phyloP scores from a whole-genome alignment of 495 filamentous ascomycete genomes.

The Chlorociboria aeruginascens region DNA sequence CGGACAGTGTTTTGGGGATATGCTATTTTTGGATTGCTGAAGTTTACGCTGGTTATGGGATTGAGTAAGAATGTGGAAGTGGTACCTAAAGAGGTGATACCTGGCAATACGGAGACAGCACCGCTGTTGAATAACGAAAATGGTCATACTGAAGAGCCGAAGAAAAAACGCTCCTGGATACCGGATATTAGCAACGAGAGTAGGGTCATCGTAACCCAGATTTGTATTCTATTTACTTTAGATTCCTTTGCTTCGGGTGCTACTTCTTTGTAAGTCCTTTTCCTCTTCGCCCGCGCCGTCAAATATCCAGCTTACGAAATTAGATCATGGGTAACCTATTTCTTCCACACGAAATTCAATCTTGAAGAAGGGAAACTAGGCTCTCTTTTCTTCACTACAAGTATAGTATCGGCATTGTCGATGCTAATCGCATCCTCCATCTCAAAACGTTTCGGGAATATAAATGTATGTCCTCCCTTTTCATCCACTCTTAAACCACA shows the following conservation, averaged over 20 bases:
- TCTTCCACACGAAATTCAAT: constrained; percentile 64
- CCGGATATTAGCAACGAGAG: constrained; percentile 45
- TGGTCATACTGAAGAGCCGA: constrained; percentile 7
- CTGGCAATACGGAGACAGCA: constrained; percentile 25
- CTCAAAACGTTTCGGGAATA: constrained; percentile 62
- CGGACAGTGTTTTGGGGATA: constrained; percentile 60
- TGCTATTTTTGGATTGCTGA: constrained; percentile 52
- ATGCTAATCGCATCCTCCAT: constrained; percentile 66
- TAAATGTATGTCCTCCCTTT: constrained; percentile 34
- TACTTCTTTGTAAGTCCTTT: constrained; percentile 44
- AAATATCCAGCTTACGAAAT: not conserved
- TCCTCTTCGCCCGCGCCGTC: not conserved
- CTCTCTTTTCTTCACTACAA: constrained; percentile 53
- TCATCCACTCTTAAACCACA: not conserved
- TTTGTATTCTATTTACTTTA: constrained; percentile 66
- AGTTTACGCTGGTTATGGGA: constrained; percentile 45
- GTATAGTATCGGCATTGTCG: constrained; percentile 52
- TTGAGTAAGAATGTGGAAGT: constrained; percentile 51
- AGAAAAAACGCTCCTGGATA: constrained; percentile 18
- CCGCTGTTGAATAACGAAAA: constrained; percentile 33
- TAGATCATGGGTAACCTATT: constrained; percentile 62
- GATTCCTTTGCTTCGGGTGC: constrained; percentile 75
- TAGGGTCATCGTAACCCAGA: constrained; percentile 47
- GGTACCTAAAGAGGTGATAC: constrained; percentile 18
- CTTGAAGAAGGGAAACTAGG: constrained; percentile 59